Percentiles rank a stretch among this genome's conserved stretches.
Conservation (phyloP, 352 stramenopile genomes). For the Chloridella minuta region DNA sequence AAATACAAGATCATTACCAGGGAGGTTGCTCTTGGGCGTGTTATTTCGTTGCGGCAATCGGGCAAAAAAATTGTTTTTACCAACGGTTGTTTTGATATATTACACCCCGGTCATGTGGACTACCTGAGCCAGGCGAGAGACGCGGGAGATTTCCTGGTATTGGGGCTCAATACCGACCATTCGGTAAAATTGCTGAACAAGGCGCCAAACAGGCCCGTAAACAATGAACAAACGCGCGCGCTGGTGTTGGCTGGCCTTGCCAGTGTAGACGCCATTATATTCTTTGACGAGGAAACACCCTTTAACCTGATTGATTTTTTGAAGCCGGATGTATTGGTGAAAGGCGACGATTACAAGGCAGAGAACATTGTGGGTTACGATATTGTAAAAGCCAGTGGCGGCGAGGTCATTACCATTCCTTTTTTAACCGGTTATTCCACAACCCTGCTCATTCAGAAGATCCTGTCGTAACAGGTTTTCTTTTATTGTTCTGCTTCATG, state of each 20-base stretch:
- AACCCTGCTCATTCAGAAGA: neutral
- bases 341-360: neutral
- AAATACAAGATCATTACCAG: neutral
- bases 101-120: neutral
- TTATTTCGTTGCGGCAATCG: neutral
- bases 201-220: neutral
- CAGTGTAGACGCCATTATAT: neutral
- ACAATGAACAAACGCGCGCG: neutral
- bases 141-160: neutral
- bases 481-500: too few relatives aligned
- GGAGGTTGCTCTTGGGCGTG: neutral
- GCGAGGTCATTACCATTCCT: neutral
- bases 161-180: neutral
- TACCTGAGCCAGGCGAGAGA: neutral
- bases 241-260: neutral
- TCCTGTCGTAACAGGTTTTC: neutral
- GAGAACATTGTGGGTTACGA: neutral
- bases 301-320: neutral
- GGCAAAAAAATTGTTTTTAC: neutral
- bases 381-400: neutral
- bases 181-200: neutral
- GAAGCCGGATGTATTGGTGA: neutral
- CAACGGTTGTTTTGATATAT: neutral
- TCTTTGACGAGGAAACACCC: neutral
- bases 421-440: neutral